A percentile compares a stretch with the other conserved stretches of the same genome.
These are phyloP conservation scores for Aspergillus ochraceus DNA, from an alignment of 2,329 filamentous ascomycete genomes.

Conservation along the genomic window DNA sequence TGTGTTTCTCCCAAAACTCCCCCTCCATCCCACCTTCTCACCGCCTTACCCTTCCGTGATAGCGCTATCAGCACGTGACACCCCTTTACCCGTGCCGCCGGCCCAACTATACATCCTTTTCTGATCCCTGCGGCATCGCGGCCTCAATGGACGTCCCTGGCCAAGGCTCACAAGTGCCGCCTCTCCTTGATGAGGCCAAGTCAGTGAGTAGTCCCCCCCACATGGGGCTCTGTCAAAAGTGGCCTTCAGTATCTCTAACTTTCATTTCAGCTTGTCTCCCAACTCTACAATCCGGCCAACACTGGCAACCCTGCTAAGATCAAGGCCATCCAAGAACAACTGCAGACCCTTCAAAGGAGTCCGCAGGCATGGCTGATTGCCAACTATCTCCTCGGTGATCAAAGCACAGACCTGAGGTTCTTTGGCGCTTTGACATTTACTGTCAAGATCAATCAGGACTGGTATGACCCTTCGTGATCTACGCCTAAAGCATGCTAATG, in stretches of 20 bases:
- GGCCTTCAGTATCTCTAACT: background rate
- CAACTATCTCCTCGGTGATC: slow-evolving; percentile 68
- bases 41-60: slow-evolving; percentile 17
- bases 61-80: slow-evolving; percentile 28
- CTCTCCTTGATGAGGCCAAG: slow-evolving; percentile 31
- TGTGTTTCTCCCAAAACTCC: background rate
- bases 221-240: background rate
- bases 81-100: slow-evolving; percentile 7
- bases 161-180: slow-evolving; percentile 24
- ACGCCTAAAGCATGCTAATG: background rate
- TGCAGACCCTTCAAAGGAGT: slow-evolving; percentile 78
- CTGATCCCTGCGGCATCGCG: slow-evolving; percentile 17
- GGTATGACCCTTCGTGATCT: slow-evolving; percentile 50
- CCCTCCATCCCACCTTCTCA: slow-evolving; percentile 18
- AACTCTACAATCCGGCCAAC: slow-evolving; percentile 46
- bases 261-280: slow-evolving; percentile 37
- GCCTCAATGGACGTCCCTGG: slow-evolving; percentile 25
- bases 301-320: slow-evolving; percentile 45
- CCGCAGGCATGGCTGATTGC: slow-evolving; percentile 83
- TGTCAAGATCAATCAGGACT: slow-evolving; percentile 91
- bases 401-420: slow-evolving; percentile 77
- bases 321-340: slow-evolving; percentile 65
- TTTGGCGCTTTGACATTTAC: slow-evolving; percentile 92
- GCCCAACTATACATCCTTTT: slow-evolving; percentile 17
- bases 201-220: slow-evolving; percentile 20